These are phyloP conservation scores for Niebla homalea DNA, from an alignment of 495 filamentous ascomycete species.

Conservation along the genomic window DNA sequence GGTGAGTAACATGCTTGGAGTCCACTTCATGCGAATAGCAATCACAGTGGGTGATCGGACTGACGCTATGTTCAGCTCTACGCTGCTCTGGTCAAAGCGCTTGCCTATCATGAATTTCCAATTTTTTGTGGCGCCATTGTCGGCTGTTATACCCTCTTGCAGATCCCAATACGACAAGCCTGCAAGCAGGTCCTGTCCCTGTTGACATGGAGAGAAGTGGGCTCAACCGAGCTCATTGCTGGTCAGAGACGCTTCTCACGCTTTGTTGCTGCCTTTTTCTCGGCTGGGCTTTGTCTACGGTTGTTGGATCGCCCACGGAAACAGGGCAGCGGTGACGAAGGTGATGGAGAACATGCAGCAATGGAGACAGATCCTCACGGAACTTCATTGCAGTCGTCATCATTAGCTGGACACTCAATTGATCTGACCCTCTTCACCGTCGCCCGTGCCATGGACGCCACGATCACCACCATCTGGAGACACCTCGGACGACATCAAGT, in stretches of 20 bases:
- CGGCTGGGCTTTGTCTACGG: slow-evolving; percentile 34
- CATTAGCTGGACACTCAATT: slow-evolving; percentile 62
- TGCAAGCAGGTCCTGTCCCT: background rate
- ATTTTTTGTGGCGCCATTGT: slow-evolving; percentile 68
- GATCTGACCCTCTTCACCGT: slow-evolving; percentile 77
- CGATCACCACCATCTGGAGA: slow-evolving; percentile 54
- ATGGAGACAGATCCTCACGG: background rate
- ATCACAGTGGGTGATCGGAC: background rate
- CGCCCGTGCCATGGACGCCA: slow-evolving; percentile 59
- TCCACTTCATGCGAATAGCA: background rate
- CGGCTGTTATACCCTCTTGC: slow-evolving; percentile 64
- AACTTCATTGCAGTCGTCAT: slow-evolving; percentile 18
- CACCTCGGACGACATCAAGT: slow-evolving; percentile 13
- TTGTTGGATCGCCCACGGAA: slow-evolving; percentile 28
- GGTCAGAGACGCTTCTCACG: slow-evolving; percentile 16
- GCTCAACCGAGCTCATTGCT: too few species aligned
- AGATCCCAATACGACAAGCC: slow-evolving; percentile 26
- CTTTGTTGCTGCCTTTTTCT: slow-evolving; percentile 30
- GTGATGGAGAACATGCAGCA: background rate
- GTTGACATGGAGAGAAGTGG: too few species aligned
- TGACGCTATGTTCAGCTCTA: background rate
- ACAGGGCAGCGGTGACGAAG: background rate
- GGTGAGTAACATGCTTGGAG: background rate
- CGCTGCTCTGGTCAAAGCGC: slow-evolving; percentile 23
- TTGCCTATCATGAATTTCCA: slow-evolving; percentile 49